Conservation (phyloP, 2,329 filamentous ascomycete species). For the Dendrostoma leiphaemia region DNA sequence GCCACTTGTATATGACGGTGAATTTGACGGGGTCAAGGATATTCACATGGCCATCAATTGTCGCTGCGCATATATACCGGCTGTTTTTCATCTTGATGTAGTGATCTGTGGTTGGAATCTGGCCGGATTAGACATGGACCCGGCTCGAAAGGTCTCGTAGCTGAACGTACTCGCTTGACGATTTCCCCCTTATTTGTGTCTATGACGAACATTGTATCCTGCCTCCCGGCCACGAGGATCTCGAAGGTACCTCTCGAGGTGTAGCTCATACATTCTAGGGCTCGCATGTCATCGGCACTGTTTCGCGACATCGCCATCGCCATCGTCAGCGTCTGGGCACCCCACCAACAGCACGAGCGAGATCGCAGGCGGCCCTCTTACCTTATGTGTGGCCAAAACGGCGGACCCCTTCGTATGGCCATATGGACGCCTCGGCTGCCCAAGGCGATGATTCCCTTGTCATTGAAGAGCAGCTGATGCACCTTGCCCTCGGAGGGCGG, state of each 20-base stretch:
- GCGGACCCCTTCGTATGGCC: conserved; percentile 75
- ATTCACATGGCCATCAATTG: conserved; percentile 76
- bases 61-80: conserved; percentile 89
- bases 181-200: conserved; percentile 70
- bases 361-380: conserved; percentile 41
- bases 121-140: conserved; percentile 28
- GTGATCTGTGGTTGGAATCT: conserved; percentile 69
- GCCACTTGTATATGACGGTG: conserved; percentile 80
- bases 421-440: conserved; percentile 84
- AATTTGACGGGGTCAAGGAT: conserved; percentile 80
- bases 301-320: conserved; percentile 1
- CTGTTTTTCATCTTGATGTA: conserved; percentile 92
- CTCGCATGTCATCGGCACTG: conserved; percentile 74
- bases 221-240: conserved; percentile 83
- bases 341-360: not conserved
- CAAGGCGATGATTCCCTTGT: conserved; percentile 84
- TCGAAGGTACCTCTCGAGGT: conserved; percentile 81
- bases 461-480: conserved; percentile 85
- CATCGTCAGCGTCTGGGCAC: no score
- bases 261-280: conserved; percentile 93
- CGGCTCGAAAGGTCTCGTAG: no score
- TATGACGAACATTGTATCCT: conserved; percentile 79
- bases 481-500: conserved; percentile 71
- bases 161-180: conserved; percentile 55
- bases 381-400: conserved; percentile 79